phyloP scores from a whole-genome alignment of 192 early-diverging fungal genomes.

The Thoreauomyces humboldtii region DNA sequence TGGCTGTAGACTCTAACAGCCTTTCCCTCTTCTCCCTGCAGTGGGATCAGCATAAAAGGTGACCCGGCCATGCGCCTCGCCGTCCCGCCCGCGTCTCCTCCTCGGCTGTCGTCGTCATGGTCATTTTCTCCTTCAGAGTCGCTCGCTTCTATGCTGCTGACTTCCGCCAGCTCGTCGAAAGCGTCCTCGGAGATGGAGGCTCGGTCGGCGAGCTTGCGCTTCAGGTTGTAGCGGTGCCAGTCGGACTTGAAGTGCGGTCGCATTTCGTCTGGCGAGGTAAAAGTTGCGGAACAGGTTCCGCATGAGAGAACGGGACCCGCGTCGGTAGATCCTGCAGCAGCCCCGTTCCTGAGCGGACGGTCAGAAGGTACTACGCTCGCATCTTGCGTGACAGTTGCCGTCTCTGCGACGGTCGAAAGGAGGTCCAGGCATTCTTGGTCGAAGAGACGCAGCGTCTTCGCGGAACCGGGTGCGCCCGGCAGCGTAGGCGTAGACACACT shows the following conservation, averaged over 20 bases:
- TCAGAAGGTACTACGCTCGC: too few species aligned
- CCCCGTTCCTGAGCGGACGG: too few species aligned
- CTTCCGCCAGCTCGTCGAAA: conserved; percentile 41
- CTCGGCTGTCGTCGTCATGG: conserved; percentile 10
- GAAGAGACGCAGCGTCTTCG: too few species aligned
- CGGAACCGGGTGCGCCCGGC: too few species aligned
- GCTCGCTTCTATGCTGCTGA: conserved; percentile 42
- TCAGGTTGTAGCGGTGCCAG: conserved; percentile 95
- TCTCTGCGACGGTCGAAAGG: too few species aligned
- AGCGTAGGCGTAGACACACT: too few species aligned
- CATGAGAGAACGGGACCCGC: too few species aligned
- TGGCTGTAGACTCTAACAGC: conserved; percentile 40
- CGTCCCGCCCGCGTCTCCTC: neutral
- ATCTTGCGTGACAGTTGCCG: too few species aligned
- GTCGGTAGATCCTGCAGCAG: too few species aligned
- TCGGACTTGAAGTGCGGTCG: conserved; percentile 83
- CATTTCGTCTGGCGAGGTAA: conserved; percentile 16
- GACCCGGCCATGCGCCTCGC: conserved; percentile 7
- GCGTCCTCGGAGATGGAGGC: conserved; percentile 34
- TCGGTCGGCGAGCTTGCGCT: conserved; percentile 59
- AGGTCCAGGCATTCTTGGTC: too few species aligned
- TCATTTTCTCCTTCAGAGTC: conserved; percentile 18
- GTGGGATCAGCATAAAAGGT: conserved; percentile 31
- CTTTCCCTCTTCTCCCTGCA: conserved; percentile 13
- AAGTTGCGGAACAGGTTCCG: conserved; percentile 9